Evolutionary conservation across 2,329 filamentous ascomycete genomes (phyloP).

Genomic region (Colletotrichum sp.): DNA sequence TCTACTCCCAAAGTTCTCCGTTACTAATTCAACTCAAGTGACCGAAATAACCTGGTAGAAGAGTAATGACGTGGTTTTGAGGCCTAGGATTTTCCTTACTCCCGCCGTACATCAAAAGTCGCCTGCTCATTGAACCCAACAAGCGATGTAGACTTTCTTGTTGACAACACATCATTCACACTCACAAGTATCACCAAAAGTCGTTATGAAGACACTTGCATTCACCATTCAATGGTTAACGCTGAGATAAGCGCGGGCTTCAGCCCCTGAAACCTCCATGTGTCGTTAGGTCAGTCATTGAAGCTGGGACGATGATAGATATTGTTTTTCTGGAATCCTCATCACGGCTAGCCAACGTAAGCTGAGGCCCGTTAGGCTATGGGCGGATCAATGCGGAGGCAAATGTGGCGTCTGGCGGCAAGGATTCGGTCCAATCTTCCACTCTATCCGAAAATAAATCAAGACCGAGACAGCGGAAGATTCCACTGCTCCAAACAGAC

Average conservation of each 20-base stretch:
- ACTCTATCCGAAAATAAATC: neutral
- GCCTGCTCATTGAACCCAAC: neutral
- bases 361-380: neutral
- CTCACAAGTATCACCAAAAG: neutral
- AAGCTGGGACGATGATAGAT: neutral
- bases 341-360: neutral
- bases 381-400: neutral
- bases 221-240: neutral
- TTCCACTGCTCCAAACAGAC: neutral
- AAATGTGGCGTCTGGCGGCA: neutral
- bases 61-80: neutral
- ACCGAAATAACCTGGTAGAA: slow-evolving; percentile 4
- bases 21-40: neutral
- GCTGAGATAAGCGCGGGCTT: neutral
- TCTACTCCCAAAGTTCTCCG: neutral
- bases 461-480: neutral
- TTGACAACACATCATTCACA: neutral
- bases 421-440: neutral
- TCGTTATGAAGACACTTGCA: neutral
- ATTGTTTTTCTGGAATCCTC: neutral
- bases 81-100: neutral
- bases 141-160: neutral
- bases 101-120: neutral
- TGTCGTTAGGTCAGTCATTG: neutral
- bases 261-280: neutral